Conservation (phyloP, 202 grass and related monocot species). For the Panicum hallii region DNA sequence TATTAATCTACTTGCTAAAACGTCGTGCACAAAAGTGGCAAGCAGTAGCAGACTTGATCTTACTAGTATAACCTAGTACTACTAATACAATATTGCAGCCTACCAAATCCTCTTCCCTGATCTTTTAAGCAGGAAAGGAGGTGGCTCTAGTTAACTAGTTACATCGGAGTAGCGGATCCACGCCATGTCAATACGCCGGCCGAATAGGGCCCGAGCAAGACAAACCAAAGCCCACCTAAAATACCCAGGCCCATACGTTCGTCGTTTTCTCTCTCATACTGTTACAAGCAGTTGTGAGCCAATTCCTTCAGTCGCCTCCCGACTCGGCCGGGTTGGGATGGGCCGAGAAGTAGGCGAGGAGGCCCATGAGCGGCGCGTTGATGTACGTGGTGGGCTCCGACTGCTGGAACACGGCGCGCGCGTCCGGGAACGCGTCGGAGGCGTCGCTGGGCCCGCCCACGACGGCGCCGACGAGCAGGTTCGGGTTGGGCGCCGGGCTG, state of each 20-base stretch:
- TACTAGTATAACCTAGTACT: constrained; percentile 6
- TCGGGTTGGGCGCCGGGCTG: constrained; percentile 74
- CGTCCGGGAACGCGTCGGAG: constrained; percentile 75
- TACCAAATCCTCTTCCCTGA: constrained; percentile 27
- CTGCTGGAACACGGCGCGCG: constrained; percentile 81
- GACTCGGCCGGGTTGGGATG: constrained; percentile 75
- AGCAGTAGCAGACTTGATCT: neutral
- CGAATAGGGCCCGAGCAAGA: neutral
- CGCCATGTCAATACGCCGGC: neutral
- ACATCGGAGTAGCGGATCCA: neutral
- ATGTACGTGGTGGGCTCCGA: constrained; percentile 97
- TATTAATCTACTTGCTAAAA: neutral
- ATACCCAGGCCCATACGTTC: neutral
- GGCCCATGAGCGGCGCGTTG: constrained; percentile 86
- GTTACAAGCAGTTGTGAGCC: no score
- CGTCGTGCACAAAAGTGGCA: neutral
- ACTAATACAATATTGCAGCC: constrained; percentile 2
- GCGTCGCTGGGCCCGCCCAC: constrained; percentile 77
- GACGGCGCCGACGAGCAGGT: constrained; percentile 79
- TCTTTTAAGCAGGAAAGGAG: constrained; percentile 22
- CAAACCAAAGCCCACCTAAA: neutral
- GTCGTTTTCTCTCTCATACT: neutral
- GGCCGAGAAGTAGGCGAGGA: constrained; percentile 81
- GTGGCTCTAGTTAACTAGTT: constrained; percentile 6
- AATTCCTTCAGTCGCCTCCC: constrained; percentile 29